Conservation (phyloP, 2,329 filamentous ascomycete species). For the Whalleya microplaca region DNA sequence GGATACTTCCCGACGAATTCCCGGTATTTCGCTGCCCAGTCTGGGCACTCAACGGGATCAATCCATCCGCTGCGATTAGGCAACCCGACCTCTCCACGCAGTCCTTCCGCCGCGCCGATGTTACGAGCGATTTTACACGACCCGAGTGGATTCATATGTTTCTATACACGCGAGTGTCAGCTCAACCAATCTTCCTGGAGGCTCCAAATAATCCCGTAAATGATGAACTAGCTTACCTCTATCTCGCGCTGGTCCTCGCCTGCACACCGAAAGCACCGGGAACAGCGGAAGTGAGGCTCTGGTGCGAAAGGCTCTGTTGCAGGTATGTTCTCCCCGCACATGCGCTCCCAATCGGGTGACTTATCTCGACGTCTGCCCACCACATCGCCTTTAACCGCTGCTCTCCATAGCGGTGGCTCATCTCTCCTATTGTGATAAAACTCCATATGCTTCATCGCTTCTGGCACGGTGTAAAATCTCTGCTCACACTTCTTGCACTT, state of each 20-base stretch:
- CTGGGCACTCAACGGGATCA: neutral
- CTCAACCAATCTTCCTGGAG: neutral
- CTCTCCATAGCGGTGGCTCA: neutral
- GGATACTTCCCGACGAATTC: slow-evolving; percentile 15
- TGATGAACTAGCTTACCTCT: slow-evolving; percentile 8
- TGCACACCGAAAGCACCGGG: slow-evolving; percentile 20
- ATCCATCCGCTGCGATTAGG: slow-evolving; percentile 29
- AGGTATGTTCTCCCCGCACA: neutral
- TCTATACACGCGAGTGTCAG: slow-evolving; percentile 8
- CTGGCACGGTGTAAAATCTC: no score
- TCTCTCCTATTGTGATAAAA: no score
- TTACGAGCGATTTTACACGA: slow-evolving; percentile 15
- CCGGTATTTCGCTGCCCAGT: slow-evolving; percentile 12
- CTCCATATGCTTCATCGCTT: no score
- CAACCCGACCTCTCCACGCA: neutral
- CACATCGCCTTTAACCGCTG: neutral
- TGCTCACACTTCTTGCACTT: no score
- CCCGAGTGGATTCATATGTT: slow-evolving; percentile 9
- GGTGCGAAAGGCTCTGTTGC: neutral
- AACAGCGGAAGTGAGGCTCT: slow-evolving; percentile 12
- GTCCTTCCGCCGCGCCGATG: slow-evolving; percentile 13
- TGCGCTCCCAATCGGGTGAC: slow-evolving; percentile 9
- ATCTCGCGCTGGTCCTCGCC: neutral
- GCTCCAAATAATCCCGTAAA: no score
- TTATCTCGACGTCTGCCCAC: neutral